These are phyloP conservation scores for Aegilops umbellulata DNA, from an alignment of 176 grass and related monocot genomes.

Conservation along the genomic window DNA sequence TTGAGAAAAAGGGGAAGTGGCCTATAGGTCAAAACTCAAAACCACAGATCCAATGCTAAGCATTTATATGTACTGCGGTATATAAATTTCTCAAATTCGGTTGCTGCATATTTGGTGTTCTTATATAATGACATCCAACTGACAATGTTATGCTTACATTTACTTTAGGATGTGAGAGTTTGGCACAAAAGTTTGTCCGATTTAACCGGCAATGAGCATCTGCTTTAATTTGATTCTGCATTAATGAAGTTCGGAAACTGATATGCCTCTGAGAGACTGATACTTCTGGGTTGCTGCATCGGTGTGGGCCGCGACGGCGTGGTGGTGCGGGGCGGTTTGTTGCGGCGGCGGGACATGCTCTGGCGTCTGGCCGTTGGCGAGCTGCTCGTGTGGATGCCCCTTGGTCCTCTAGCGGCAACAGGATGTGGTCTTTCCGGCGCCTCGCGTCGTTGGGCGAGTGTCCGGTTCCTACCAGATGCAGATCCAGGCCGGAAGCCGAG, in stretches of 20 bases:
- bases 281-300: neutral
- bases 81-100: neutral
- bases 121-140: neutral
- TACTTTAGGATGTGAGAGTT: neutral
- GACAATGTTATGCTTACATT: neutral
- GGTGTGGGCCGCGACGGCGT: no score
- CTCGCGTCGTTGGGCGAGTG: no score
- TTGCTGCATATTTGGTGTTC: neutral
- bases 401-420: no score
- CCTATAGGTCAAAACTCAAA: neutral
- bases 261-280: neutral
- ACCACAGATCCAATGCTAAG: neutral
- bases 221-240: neutral
- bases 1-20: neutral
- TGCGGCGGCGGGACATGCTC: no score
- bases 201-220: neutral
- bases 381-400: no score
- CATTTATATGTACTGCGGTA: neutral
- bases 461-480: no score
- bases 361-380: no score
- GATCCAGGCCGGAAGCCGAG: no score
- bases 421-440: no score
- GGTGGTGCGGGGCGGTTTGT: no score
- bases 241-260: neutral
- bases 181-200: neutral